Conservation (phyloP, 345 rosid species). For the Erysimum cheiranthoides region DNA sequence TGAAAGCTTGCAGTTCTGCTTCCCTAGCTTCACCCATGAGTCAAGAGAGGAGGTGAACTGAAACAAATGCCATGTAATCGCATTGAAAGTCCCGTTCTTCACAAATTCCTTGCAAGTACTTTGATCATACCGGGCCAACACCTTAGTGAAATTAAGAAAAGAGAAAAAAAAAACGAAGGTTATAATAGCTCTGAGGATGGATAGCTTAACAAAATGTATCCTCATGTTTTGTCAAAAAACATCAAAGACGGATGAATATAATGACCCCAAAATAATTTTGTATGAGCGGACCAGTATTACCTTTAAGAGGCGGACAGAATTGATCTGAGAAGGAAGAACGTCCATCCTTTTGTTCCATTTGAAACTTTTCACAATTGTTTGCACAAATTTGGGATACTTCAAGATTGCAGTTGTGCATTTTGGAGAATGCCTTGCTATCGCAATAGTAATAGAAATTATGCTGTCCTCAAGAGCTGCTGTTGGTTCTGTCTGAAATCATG, state of each 20-base stretch:
- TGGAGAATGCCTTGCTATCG: constrained; percentile 91
- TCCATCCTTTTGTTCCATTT: constrained; percentile 51
- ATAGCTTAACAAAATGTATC: constrained; percentile 19
- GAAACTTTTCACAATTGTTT: constrained; percentile 66
- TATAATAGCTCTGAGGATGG: constrained; percentile 20
- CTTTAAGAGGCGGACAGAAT: constrained; percentile 71
- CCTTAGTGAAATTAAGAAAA: constrained; percentile 49
- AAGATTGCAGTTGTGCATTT: constrained; percentile 71
- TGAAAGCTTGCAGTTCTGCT: constrained; percentile 68
- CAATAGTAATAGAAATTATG: constrained; percentile 66
- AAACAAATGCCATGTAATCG: constrained; percentile 77
- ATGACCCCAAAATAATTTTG: constrained; percentile 9
- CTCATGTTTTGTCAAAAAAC: constrained; percentile 9
- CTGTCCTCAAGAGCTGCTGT: constrained; percentile 62
- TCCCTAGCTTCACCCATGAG: constrained; percentile 72
- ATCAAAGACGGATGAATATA: background rate
- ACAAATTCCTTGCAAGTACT: constrained; percentile 61
- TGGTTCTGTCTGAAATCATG: constrained; percentile 64
- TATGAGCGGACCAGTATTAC: constrained; percentile 44
- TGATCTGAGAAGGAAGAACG: constrained; percentile 62
- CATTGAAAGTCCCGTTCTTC: constrained; percentile 57
- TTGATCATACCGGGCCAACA: constrained; percentile 72
- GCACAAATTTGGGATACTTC: constrained; percentile 75
- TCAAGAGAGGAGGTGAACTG: constrained; percentile 66
- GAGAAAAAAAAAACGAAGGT: constrained; percentile 24